Percentiles rank a stretch among this genome's conserved stretches.
These are phyloP conservation scores for Dimocarpus longan DNA, from an alignment of 345 rosid species.

Conservation along the genomic window DNA sequence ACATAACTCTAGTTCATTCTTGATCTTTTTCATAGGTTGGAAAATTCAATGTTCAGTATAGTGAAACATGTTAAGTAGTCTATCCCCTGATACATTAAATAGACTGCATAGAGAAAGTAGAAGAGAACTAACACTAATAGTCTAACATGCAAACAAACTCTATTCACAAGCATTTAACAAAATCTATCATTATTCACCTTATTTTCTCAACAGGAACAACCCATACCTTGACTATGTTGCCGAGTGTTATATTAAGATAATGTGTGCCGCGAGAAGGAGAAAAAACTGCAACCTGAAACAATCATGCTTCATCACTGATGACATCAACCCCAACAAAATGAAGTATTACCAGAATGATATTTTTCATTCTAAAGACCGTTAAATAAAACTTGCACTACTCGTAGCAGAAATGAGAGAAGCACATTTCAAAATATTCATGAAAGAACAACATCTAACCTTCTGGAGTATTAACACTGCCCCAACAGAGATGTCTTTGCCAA, in stretches of 20 bases:
- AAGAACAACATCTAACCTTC: slow-evolving; percentile 48
- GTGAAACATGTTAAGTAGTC: neutral
- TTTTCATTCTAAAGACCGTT: neutral
- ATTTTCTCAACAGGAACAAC: slow-evolving; percentile 15
- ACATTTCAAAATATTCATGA: slow-evolving; percentile 6
- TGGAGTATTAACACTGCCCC: slow-evolving; percentile 73
- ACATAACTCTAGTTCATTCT: neutral
- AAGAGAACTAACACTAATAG: neutral
- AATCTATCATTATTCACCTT: neutral
- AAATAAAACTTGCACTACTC: neutral
- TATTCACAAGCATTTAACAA: neutral
- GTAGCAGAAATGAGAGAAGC: neutral
- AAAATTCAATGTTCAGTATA: neutral
- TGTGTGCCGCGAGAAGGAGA: slow-evolving; percentile 46
- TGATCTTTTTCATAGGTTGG: neutral
- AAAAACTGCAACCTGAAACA: slow-evolving; percentile 78
- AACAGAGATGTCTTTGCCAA: slow-evolving; percentile 61
- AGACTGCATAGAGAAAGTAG: neutral
- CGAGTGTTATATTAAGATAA: slow-evolving; percentile 75
- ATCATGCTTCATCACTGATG: slow-evolving; percentile 22
- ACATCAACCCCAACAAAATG: slow-evolving; percentile 10
- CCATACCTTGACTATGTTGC: slow-evolving; percentile 74
- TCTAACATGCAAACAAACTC: neutral
- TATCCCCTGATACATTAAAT: neutral
- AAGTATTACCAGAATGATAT: neutral